phyloP scores from a whole-genome alignment of 805 yeast species.

The Jamesozyma spencerorum region DNA sequence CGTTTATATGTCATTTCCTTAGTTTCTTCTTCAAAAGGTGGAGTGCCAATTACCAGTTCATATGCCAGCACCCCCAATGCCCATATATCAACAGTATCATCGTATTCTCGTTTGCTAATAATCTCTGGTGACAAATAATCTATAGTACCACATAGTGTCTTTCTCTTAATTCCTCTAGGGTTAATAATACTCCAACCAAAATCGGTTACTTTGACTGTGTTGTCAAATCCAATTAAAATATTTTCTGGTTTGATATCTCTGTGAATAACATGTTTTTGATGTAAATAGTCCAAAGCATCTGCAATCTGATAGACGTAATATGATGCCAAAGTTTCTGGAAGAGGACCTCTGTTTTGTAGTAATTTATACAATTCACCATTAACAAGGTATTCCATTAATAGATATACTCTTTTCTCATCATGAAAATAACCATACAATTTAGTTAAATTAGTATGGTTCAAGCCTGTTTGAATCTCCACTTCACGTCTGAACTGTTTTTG shows the following conservation, averaged over 20 bases:
- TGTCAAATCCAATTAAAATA: conserved; percentile 66
- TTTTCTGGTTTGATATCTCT: conserved; percentile 94
- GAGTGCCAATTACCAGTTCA: conserved; percentile 78
- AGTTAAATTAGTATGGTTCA: conserved; percentile 73
- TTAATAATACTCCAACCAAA: conserved; percentile 89
- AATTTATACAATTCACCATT: conserved; percentile 80
- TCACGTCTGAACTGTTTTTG: conserved; percentile 85
- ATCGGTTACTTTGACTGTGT: conserved; percentile 76
- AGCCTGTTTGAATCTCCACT: conserved; percentile 76
- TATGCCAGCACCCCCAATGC: conserved; percentile 80
- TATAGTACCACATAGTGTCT: conserved; percentile 88
- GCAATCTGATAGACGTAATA: conserved; percentile 78
- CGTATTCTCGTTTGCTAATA: conserved; percentile 77
- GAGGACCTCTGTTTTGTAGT: conserved; percentile 55
- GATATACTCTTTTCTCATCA: conserved; percentile 70
- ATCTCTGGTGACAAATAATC: conserved; percentile 95
- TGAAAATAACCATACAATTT: conserved; percentile 78
- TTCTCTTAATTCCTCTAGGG: conserved; percentile 48
- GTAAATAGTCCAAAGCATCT: conserved; percentile 67
- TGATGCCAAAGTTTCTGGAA: conserved; percentile 66
- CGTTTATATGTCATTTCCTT: conserved; percentile 71
- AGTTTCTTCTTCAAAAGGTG: conserved; percentile 84
- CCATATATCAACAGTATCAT: conserved; percentile 79
- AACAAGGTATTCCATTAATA: conserved; percentile 75
- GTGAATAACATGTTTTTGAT: conserved; percentile 72